Conservation (phyloP, 179 eudicot genomes). For the Gypsophila paniculata region DNA sequence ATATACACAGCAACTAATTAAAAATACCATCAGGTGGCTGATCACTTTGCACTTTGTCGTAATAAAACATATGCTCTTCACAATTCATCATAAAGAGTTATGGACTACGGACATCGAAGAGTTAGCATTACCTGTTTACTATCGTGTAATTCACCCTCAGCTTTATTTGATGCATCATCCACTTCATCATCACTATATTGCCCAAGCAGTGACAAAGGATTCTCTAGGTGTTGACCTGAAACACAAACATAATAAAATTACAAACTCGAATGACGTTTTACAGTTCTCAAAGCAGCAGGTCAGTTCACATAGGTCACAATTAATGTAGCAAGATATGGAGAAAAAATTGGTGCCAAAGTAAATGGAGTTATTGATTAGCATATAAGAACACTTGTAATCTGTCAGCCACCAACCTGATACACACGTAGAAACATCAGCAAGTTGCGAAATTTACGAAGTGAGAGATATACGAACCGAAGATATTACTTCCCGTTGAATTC, state of each 20-base stretch:
- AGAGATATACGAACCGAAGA: constrained; percentile 94
- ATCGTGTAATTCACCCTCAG: constrained; percentile 25
- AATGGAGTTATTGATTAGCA: constrained; percentile 24
- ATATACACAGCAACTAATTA: background rate
- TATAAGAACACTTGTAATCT: constrained; percentile 31
- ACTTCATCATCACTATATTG: constrained; percentile 92
- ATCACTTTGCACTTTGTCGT: background rate
- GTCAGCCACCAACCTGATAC: constrained; percentile 56
- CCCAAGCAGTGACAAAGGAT: constrained; percentile 82
- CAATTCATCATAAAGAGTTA: background rate
- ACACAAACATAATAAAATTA: constrained; percentile 30
- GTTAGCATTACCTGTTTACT: constrained; percentile 51
- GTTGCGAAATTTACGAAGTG: constrained; percentile 59
- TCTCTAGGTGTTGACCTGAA: constrained; percentile 67
- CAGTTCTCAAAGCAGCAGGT: constrained; percentile 18
- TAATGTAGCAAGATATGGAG: background rate
- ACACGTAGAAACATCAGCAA: constrained; percentile 49
- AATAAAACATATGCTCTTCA: background rate
- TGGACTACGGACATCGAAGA: background rate
- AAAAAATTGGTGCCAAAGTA: constrained; percentile 20
- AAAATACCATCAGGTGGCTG: background rate
- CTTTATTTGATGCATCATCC: constrained; percentile 59
- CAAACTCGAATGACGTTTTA: constrained; percentile 11
- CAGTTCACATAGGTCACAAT: constrained; percentile 4
- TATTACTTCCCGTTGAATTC: constrained; percentile 46